Percentiles rank a stretch among this genome's conserved stretches.
Conservation (phyloP, 2,329 filamentous ascomycete genomes). For the Venturia oleaginea region DNA sequence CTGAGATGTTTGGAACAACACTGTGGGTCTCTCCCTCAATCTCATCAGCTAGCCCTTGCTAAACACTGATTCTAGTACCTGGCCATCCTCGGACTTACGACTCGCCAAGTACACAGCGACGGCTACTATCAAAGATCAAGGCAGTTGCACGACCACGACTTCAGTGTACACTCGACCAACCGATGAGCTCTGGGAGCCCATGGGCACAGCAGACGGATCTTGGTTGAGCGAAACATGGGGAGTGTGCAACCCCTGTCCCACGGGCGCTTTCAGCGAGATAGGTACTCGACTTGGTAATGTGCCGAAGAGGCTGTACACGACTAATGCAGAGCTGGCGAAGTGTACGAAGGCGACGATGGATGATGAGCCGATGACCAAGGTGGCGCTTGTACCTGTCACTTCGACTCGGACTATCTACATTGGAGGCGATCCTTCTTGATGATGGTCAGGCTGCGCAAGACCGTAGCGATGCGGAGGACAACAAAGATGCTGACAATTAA, state of each 20-base stretch:
- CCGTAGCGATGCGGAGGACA: too few species aligned
- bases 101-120: not conserved
- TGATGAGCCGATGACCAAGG: constrained; percentile 2
- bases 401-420: not conserved
- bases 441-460: too few species aligned
- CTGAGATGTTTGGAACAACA: not conserved
- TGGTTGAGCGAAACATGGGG: not conserved
- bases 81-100: not conserved
- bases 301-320: not conserved
- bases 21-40: not conserved
- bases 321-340: not conserved
- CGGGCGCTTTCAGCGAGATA: not conserved
- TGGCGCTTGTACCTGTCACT: not conserved
- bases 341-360: constrained; percentile 2
- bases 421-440: not conserved
- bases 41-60: not conserved
- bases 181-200: not conserved
- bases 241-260: not conserved
- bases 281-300: not conserved
- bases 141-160: not conserved
- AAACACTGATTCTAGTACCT: not conserved
- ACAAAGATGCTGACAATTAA: too few species aligned
- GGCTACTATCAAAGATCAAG: not conserved
- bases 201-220: constrained; percentile 2
- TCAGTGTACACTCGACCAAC: not conserved